Conservation (phyloP, 306 rosid species). For the Inga laurina region DNA sequence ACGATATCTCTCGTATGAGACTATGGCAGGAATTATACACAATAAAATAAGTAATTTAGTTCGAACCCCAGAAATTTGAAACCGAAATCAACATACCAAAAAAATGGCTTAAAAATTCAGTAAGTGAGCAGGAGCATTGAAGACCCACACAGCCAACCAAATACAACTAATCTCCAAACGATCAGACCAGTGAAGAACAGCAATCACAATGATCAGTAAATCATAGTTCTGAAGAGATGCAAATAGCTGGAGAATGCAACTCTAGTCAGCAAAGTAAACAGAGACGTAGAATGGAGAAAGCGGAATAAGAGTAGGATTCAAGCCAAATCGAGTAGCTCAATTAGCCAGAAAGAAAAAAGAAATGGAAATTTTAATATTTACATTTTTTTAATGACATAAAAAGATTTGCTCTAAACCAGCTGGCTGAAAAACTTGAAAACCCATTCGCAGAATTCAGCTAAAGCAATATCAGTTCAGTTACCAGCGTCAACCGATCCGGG, state of each 20-base stretch:
- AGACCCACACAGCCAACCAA: not conserved
- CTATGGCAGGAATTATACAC: not conserved
- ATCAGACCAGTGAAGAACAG: constrained; percentile 21
- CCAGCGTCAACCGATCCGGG: constrained; percentile 34
- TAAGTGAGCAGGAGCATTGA: not conserved
- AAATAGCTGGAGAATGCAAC: constrained; percentile 17
- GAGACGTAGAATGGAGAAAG: not conserved
- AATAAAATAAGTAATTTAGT: not conserved
- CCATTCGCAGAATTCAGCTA: constrained; percentile 10
- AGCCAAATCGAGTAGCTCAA: not conserved
- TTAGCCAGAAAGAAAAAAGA: not conserved
- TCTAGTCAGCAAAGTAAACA: constrained; percentile 28
- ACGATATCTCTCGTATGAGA: not conserved
- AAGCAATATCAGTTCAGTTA: constrained; percentile 1
- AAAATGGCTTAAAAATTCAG: not conserved
- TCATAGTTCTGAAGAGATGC: not conserved
- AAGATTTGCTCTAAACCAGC: not conserved
- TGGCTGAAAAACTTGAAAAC: not conserved
- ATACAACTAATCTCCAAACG: not conserved
- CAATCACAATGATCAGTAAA: not conserved
- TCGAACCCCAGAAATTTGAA: not conserved
- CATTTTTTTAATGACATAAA: not conserved
- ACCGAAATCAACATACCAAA: not conserved
- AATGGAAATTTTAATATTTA: not conserved
- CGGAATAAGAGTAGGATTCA: constrained; percentile 16